A percentile compares a stretch with the other conserved stretches of the same genome.
These are phyloP conservation scores for Leccinum boreale DNA, from an alignment of 768 basidiomycete genomes.

Conservation along the genomic window DNA sequence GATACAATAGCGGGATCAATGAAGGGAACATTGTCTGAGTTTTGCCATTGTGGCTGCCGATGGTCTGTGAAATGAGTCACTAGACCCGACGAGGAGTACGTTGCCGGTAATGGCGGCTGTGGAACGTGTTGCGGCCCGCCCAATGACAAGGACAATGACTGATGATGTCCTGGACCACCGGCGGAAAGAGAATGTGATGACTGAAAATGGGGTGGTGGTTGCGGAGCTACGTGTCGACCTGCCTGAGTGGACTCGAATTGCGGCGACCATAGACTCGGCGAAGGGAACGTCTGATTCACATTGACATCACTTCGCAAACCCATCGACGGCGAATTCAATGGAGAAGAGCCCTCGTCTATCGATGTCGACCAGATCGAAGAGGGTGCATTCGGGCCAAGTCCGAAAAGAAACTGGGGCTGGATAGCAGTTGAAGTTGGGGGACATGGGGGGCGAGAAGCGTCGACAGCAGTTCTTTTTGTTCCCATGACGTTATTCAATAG, in stretches of 20 bases:
- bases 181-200: constrained; percentile 9
- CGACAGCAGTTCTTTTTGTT: constrained; percentile 16
- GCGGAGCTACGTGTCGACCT: constrained; percentile 6
- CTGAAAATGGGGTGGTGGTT: constrained; percentile 12
- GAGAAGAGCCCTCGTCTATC: constrained; percentile 40
- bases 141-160: constrained; percentile 13
- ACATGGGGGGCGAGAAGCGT: constrained; percentile 13
- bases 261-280: constrained; percentile 24
- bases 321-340: constrained; percentile 9
- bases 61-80: constrained; percentile 9
- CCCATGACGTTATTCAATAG: constrained; percentile 47
- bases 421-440: constrained; percentile 27
- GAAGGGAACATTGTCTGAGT: constrained; percentile 6
- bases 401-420: constrained; percentile 50
- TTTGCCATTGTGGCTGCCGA: constrained; percentile 14
- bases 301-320: constrained; percentile 14
- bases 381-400: constrained; percentile 45
- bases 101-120: constrained; percentile 11
- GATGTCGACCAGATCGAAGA: constrained; percentile 70
- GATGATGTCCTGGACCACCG: constrained; percentile 13
- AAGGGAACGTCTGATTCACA: constrained; percentile 9
- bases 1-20: constrained; percentile 26
- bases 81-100: constrained; percentile 8
- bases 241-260: constrained; percentile 24
- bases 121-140: constrained; percentile 13